Percentiles rank a stretch among this genome's conserved stretches.
phyloP scores from a whole-genome alignment of 257 asterid species.

The Rubia yunnanensis region DNA sequence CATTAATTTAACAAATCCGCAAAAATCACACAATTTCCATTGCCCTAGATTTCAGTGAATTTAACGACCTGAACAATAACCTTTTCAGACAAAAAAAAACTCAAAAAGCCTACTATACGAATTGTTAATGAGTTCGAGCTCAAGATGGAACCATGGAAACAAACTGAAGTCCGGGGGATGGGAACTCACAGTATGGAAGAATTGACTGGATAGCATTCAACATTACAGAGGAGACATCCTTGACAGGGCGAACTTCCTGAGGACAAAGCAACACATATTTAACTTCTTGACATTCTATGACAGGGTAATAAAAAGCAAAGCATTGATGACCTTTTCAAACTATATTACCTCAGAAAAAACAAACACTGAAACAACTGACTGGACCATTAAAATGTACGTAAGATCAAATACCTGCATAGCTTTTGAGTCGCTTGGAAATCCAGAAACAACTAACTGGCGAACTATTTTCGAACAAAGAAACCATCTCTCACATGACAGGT shows the following conservation, averaged over 20 bases:
- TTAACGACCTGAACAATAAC: background rate
- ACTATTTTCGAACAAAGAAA: slow-evolving; percentile 84
- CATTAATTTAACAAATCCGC: background rate
- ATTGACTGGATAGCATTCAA: slow-evolving; percentile 75
- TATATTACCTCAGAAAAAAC: background rate
- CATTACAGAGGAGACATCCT: slow-evolving; percentile 76
- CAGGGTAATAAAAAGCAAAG: background rate
- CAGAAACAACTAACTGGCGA: slow-evolving; percentile 73
- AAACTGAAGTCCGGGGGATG: slow-evolving; percentile 8
- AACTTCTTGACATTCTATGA: background rate
- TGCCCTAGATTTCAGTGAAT: background rate
- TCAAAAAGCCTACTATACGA: too few relatives aligned
- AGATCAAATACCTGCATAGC: slow-evolving; percentile 51
- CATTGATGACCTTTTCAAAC: background rate
- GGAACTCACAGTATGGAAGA: slow-evolving; percentile 70
- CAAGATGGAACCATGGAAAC: background rate
- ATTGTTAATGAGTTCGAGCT: background rate
- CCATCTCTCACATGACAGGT: slow-evolving; percentile 93
- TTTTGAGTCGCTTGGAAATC: slow-evolving; percentile 73
- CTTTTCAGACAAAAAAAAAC: background rate
- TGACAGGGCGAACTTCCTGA: slow-evolving; percentile 90
- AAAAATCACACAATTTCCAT: background rate
- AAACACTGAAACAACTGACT: background rate
- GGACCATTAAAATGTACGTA: slow-evolving; percentile 1
- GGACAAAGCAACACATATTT: slow-evolving; percentile 8